phyloP scores from a whole-genome alignment of 1,139 yeast species.

The Pichia inconspicua region DNA sequence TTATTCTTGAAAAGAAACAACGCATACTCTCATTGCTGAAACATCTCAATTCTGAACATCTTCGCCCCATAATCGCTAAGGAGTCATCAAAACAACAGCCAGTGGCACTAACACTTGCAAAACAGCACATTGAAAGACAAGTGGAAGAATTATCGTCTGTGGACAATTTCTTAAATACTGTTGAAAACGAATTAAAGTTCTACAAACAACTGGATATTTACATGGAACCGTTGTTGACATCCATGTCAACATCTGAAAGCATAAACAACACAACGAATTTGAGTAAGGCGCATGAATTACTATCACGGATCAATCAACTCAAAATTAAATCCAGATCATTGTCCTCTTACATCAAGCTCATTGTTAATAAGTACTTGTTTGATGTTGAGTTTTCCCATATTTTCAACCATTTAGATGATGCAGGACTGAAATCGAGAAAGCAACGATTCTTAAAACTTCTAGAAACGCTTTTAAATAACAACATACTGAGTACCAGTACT shows the following conservation, averaged over 20 bases:
- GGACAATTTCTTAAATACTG: not conserved
- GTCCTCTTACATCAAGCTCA: conserved; percentile 18
- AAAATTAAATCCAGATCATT: conserved; percentile 10
- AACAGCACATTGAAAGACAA: not conserved
- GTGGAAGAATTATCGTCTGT: not conserved
- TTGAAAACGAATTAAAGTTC: not conserved
- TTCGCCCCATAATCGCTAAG: not conserved
- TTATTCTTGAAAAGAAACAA: not conserved
- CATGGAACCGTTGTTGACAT: not conserved
- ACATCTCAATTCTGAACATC: conserved; percentile 1
- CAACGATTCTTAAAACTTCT: conserved; percentile 21
- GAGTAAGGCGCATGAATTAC: not conserved
- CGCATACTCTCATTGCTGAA: not conserved
- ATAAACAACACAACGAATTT: not conserved
- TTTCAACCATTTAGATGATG: conserved; percentile 7
- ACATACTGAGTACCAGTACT: conserved; percentile 9
- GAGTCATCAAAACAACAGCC: not conserved
- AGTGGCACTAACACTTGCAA: not conserved
- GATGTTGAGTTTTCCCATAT: conserved; percentile 15
- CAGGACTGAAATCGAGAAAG: conserved; percentile 15
- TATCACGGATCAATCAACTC: conserved; percentile 8
- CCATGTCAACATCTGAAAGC: not conserved
- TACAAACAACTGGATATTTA: not conserved
- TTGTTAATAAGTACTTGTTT: conserved; percentile 24
- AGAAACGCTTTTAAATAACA: conserved; percentile 26